Conservation (phyloP, 495 filamentous ascomycete genomes). For the Trichoderma asperelloides region DNA sequence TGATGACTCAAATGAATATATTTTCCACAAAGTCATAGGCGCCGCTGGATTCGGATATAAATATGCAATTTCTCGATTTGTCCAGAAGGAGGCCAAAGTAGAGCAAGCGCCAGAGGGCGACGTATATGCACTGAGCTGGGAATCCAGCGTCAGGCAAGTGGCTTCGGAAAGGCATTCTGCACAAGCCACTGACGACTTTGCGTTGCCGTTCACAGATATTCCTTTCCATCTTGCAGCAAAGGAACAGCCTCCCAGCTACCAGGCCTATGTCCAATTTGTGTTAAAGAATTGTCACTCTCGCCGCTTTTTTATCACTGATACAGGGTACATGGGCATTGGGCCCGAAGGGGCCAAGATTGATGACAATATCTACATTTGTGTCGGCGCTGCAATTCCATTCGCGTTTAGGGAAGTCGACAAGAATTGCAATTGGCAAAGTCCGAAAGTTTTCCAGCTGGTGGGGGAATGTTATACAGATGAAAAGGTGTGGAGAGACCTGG, state of each 20-base stretch:
- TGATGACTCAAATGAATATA: too few relatives aligned
- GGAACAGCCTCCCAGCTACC: background rate
- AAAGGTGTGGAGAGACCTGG: background rate
- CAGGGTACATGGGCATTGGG: background rate
- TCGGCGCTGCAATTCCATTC: background rate
- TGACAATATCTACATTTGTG: background rate
- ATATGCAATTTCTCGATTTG: too few relatives aligned
- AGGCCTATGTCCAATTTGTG: background rate
- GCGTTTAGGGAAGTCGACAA: background rate
- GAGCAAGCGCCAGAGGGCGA: too few relatives aligned
- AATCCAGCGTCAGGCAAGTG: too few relatives aligned
- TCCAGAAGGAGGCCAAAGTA: too few relatives aligned
- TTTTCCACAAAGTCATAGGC: too few relatives aligned
- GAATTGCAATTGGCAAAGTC: background rate
- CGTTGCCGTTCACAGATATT: background rate
- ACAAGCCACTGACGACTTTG: too few relatives aligned
- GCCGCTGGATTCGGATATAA: too few relatives aligned
- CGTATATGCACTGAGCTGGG: too few relatives aligned
- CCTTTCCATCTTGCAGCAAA: background rate
- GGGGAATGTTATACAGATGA: background rate
- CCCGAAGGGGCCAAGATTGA: background rate
- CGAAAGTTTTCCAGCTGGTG: background rate
- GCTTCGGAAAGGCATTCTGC: too few relatives aligned
- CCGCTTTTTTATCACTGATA: background rate
- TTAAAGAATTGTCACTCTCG: background rate